Evolutionary conservation across 2,329 filamentous ascomycete species (phyloP).

Genomic region (Diaporthe eres): DNA sequence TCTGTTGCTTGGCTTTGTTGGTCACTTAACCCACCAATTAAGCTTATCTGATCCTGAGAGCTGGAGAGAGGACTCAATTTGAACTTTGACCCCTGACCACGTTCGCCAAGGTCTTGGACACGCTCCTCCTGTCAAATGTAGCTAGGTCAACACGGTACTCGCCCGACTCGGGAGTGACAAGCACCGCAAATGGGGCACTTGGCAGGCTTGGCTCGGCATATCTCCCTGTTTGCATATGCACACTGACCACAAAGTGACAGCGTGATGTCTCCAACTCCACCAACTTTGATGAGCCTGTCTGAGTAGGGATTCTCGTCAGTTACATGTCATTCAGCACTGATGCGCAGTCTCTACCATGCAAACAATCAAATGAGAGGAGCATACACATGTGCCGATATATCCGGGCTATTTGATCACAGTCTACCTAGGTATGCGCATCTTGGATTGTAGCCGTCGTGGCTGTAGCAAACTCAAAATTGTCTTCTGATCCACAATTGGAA

Average conservation of each 20-base stretch:
- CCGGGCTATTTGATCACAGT: not conserved
- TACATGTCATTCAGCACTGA: not conserved
- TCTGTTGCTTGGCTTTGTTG: conserved; percentile 7
- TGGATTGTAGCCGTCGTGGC: not conserved
- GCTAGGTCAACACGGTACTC: not conserved
- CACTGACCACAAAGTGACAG: not conserved
- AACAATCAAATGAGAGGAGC: not conserved
- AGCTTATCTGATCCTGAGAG: conserved; percentile 1
- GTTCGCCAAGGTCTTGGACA: not conserved
- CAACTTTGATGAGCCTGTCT: not conserved
- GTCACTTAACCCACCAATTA: not conserved
- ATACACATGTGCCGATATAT: not conserved
- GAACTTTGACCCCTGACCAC: not conserved
- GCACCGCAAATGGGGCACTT: not conserved
- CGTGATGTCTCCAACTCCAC: not conserved
- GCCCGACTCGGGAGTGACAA: not conserved
- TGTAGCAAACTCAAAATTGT: not conserved
- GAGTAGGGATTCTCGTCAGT: not conserved
- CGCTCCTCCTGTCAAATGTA: conserved; percentile 12
- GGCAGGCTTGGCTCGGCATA: conserved; percentile 22
- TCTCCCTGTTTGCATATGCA: conserved; percentile 1
- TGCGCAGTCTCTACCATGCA: not conserved
- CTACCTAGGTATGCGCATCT: not conserved
- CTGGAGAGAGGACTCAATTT: not conserved
- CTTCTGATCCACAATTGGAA: not conserved